A percentile compares a stretch with the other conserved stretches of the same genome.
phyloP scores from a whole-genome alignment of 257 asterid genomes.

The Fraxinus pennsylvanica region DNA sequence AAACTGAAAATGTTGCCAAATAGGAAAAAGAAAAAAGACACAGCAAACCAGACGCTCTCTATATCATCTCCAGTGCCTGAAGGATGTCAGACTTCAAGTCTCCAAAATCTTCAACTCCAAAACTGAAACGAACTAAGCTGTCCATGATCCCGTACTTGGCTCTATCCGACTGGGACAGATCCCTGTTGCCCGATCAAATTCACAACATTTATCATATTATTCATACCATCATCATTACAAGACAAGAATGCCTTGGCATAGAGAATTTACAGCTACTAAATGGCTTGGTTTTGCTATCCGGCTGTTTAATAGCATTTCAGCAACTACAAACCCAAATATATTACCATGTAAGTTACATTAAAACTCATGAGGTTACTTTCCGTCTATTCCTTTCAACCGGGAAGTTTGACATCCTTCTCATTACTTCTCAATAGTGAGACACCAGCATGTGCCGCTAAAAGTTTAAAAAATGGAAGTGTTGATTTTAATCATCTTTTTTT shows the following conservation, averaged over 20 bases:
- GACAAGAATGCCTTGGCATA: neutral
- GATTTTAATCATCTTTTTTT: too few species aligned
- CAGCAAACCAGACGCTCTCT: conserved; percentile 27
- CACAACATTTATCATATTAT: neutral
- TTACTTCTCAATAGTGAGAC: neutral
- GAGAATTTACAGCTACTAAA: too few species aligned
- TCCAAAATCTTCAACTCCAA: conserved; percentile 79
- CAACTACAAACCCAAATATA: neutral
- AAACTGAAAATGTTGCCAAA: too few species aligned
- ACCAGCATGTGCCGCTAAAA: neutral
- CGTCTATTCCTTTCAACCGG: neutral
- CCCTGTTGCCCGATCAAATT: conserved; percentile 51
- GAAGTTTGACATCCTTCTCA: neutral
- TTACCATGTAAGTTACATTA: neutral
- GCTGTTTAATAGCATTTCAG: neutral
- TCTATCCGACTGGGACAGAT: conserved; percentile 70
- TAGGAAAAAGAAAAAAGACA: neutral
- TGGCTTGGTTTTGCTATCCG: neutral
- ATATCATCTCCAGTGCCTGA: too few species aligned
- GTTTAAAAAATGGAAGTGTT: neutral
- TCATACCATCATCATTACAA: neutral
- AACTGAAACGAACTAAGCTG: conserved; percentile 93
- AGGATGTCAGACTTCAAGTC: conserved; percentile 37
- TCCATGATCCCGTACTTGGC: conserved; percentile 85
- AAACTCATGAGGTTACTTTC: neutral